Conservation (phyloP, 805 yeast genomes). For the Jamesozyma lodderae region DNA sequence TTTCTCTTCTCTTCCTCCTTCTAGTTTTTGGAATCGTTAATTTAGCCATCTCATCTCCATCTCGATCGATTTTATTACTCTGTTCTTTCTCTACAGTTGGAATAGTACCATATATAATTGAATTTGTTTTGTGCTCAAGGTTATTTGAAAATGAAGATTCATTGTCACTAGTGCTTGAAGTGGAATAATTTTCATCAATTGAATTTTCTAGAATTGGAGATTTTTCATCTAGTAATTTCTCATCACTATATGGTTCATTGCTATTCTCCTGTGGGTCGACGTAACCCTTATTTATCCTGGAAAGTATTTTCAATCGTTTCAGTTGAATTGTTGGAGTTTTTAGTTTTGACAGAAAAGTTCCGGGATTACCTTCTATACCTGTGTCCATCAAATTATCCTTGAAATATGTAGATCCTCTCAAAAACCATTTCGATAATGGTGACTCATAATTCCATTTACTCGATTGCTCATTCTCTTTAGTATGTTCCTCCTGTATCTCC, state of each 20-base stretch:
- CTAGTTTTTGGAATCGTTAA: too few species aligned
- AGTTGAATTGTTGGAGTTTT: slow-evolving; percentile 22
- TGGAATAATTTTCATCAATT: neutral
- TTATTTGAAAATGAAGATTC: neutral
- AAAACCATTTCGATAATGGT: slow-evolving; percentile 29
- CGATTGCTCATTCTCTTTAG: neutral
- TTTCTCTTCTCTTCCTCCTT: too few species aligned
- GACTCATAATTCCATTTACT: slow-evolving; percentile 30
- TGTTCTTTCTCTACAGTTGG: too few species aligned
- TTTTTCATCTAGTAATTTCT: slow-evolving; percentile 14
- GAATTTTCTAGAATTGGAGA: slow-evolving; percentile 19
- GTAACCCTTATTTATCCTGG: slow-evolving; percentile 15
- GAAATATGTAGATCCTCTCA: slow-evolving; percentile 24
- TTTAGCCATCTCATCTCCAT: too few species aligned
- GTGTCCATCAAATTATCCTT: slow-evolving; percentile 7
- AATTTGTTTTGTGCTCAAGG: neutral
- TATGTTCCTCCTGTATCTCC: neutral
- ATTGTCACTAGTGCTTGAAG: neutral
- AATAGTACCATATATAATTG: slow-evolving; percentile 13
- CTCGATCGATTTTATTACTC: too few species aligned
- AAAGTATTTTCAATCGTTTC: slow-evolving; percentile 21
- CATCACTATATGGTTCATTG: too few species aligned
- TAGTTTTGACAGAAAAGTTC: slow-evolving; percentile 5
- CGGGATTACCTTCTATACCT: neutral
- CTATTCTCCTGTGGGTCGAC: slow-evolving; percentile 6